Base-by-base conservation (phyloP, 805 yeast genomes). In the Nakazawaea pomicola region DNA sequence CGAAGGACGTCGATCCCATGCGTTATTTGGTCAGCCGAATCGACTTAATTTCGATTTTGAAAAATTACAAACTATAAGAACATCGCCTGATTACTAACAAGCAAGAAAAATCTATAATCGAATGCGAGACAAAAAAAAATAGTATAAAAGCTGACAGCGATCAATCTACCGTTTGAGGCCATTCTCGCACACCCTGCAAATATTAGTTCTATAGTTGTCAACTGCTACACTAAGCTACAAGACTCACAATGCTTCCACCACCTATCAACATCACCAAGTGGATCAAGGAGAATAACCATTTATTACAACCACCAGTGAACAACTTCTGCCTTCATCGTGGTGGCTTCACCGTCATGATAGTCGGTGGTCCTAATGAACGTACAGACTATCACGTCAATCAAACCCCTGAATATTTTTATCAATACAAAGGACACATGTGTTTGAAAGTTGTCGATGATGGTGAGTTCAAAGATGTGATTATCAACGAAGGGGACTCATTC, bases 321-420 rank as follows among this genome's bases (percentile, higher is more conserved):
- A 90, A 90, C 57, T 90, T 64, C 63, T 88, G 96, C 55, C 74
- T 90, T 21, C 95, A 90, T 60, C 70, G 89, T 36, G 96, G 95
- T 4, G 96, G 96, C 0, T 85, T 84, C 58, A 89, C 96, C 0
- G 88, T 89, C 28, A 90, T 90, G 96, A 80, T 89, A 38, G 95
- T 90, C 1, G 97, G 97, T 12, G 97, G 97, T 0, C 97, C 97
- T 3, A 90, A 90, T 58, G 95, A 82, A 54, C 70, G 97, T 44
- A 89, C 95, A 0, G 97, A 90, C 57, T 90, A 87, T 57, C 97
- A 90, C 55, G 76, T 90, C 36, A 90, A 90, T 56, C 95, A 87
- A 52, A 90, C 97, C 0, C 96, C 97, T 0, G 97, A 90, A 55
- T 90, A 88, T 76, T 90, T 90, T 59, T 80, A 83, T 62, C 91